A percentile compares a stretch with the other conserved stretches of the same genome.
Evolutionary conservation across 805 yeast species (phyloP).

Genomic region (Soucietia sequanensis): DNA sequence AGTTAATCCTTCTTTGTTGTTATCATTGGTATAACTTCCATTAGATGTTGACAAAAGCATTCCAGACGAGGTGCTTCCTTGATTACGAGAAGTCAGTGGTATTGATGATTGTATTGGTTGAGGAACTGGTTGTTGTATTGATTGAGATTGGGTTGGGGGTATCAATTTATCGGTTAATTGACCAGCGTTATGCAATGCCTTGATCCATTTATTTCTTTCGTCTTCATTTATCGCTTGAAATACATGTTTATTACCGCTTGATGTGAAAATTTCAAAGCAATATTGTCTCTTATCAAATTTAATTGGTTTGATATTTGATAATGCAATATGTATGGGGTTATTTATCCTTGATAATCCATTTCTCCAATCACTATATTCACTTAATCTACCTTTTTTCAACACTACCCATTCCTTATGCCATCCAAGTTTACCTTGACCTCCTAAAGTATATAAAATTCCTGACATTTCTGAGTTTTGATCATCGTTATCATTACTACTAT

Average conservation of each 20-base stretch:
- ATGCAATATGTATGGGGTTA: slow-evolving; percentile 67
- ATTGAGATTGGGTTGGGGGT: neutral
- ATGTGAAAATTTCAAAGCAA: slow-evolving; percentile 77
- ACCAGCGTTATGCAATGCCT: slow-evolving; percentile 58
- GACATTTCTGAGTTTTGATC: slow-evolving; percentile 32
- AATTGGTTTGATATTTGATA: slow-evolving; percentile 58
- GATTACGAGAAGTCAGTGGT: neutral
- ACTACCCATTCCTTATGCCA: slow-evolving; percentile 94
- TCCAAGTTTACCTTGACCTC: slow-evolving; percentile 60
- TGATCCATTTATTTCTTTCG: slow-evolving; percentile 70
- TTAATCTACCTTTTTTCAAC: slow-evolving; percentile 61
- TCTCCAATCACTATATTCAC: slow-evolving; percentile 80
- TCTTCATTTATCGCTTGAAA: slow-evolving; percentile 72
- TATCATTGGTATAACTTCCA: too few species aligned
- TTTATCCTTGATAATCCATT: slow-evolving; percentile 60
- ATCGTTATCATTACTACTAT: slow-evolving; percentile 3
- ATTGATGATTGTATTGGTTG: neutral
- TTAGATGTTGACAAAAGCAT: too few species aligned
- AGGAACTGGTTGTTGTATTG: too few species aligned
- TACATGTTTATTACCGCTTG: slow-evolving; percentile 60
- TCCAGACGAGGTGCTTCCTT: too few species aligned
- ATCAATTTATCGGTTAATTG: slow-evolving; percentile 32
- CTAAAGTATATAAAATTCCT: slow-evolving; percentile 57
- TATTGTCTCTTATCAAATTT: slow-evolving; percentile 46
- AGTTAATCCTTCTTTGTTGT: slow-evolving; percentile 7